Evolutionary conservation across 768 basidiomycete species (phyloP).

Genomic region (Agrocybe praecox): DNA sequence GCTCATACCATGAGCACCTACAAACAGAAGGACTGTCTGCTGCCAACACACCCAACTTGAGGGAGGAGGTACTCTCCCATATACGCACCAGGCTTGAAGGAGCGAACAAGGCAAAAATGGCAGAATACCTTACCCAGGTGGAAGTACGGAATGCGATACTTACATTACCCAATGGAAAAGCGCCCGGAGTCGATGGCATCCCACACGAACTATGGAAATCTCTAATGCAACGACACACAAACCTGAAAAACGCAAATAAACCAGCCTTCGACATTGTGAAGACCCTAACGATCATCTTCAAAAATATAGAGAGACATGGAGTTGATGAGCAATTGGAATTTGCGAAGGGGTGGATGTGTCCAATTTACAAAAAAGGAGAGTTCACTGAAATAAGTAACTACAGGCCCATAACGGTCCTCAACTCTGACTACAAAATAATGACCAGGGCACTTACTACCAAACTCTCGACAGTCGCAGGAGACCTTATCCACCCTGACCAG

Average conservation of each 20-base stretch:
- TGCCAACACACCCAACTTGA: too few relatives aligned
- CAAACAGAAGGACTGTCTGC: neutral
- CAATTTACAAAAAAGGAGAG: constrained; percentile 45
- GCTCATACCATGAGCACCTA: neutral
- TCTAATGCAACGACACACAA: constrained; percentile 5
- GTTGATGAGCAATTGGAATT: constrained; percentile 16
- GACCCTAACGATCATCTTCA: constrained; percentile 14
- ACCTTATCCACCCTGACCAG: constrained; percentile 35
- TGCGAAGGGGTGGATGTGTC: constrained; percentile 37
- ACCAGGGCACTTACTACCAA: constrained; percentile 25
- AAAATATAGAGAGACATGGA: constrained; percentile 31
- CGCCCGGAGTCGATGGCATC: constrained; percentile 18
- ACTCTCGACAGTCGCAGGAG: constrained; percentile 14
- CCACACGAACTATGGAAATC: constrained; percentile 18
- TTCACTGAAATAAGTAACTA: constrained; percentile 33
- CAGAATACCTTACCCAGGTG: neutral
- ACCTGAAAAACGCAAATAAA: neutral
- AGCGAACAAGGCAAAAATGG: neutral
- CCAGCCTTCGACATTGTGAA: constrained; percentile 15
- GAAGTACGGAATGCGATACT: constrained; percentile 7
- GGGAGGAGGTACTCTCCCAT: neutral
- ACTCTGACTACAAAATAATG: constrained; percentile 37
- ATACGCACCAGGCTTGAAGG: neutral
- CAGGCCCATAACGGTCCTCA: constrained; percentile 37
- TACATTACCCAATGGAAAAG: constrained; percentile 15